Percentiles rank a stretch among this genome's conserved stretches.
These are phyloP conservation scores for Hypoxylon fragiforme DNA, from an alignment of 495 filamentous ascomycete species.

Conservation along the genomic window DNA sequence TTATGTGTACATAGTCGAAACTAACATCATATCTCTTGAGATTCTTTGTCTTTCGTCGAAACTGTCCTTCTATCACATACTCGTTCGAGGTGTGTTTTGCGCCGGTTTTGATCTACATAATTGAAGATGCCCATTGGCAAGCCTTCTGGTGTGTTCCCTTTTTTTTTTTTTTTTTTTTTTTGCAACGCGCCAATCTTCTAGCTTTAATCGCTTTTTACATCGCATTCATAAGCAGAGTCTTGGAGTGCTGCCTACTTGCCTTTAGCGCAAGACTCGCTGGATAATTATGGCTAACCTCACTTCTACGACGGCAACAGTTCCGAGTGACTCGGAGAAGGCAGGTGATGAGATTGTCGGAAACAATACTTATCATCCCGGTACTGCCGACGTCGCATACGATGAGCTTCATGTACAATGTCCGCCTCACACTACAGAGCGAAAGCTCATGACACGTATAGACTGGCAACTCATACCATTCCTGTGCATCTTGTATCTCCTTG, in stretches of 20 bases:
- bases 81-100: neutral
- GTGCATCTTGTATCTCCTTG: constrained; percentile 80
- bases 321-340: constrained; percentile 33
- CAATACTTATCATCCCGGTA: constrained; percentile 34
- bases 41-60: neutral
- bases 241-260: neutral
- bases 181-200: neutral
- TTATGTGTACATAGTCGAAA: too few relatives aligned
- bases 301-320: constrained; percentile 3
- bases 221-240: neutral
- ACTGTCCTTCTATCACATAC: constrained; percentile 7
- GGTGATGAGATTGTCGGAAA: constrained; percentile 15
- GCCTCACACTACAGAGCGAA: constrained; percentile 70
- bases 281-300: constrained; percentile 12
- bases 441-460: constrained; percentile 77
- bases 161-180: constrained; percentile 1
- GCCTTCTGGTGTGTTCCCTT: constrained; percentile 15
- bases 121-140: constrained; percentile 25
- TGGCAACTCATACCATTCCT: constrained; percentile 78
- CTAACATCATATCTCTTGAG: constrained; percentile 8
- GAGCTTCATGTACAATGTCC: constrained; percentile 52
- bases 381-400: constrained; percentile 38
- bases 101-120: constrained; percentile 3
- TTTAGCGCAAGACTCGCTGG: neutral
- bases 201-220: constrained; percentile 8